phyloP scores from a whole-genome alignment of 2,329 filamentous ascomycete species.

The Xylaria hypoxylon region DNA sequence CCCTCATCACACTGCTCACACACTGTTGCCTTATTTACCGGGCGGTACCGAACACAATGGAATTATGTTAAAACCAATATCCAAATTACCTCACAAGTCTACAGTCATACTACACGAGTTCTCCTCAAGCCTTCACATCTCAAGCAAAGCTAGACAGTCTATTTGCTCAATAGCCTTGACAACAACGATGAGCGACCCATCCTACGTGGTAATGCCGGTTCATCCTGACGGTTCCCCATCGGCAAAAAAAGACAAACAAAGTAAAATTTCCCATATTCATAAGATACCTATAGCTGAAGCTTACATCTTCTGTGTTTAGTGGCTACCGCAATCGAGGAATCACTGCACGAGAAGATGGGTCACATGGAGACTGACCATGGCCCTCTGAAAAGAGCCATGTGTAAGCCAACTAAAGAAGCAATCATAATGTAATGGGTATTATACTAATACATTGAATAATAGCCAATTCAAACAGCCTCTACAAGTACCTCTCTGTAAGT shows the following conservation, averaged over 20 bases:
- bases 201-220: constrained; percentile 18
- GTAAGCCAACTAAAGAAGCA: constrained; percentile 14
- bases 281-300: not conserved
- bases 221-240: not conserved
- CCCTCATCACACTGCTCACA: no score
- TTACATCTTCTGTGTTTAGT: constrained; percentile 4
- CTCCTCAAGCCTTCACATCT: no score
- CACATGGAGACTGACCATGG: constrained; percentile 1
- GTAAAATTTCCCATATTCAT: not conserved
- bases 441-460: not conserved
- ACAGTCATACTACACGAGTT: no score
- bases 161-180: no score
- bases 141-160: no score
- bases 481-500: constrained; percentile 29
- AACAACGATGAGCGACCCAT: constrained; percentile 6
- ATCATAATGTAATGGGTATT: no score
- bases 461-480: constrained; percentile 25
- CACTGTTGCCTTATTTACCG: no score
- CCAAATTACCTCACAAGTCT: no score
- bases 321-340: constrained; percentile 5
- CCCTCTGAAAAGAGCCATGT: constrained; percentile 15
- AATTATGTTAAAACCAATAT: no score
- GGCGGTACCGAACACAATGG: no score
- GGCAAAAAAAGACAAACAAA: not conserved
- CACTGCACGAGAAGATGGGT: constrained; percentile 7